A percentile compares a stretch with the other conserved stretches of the same genome.
These are phyloP conservation scores for Tilletiopsis washingtonensis DNA, from an alignment of 1,284 basidiomycete genomes.

Conservation along the genomic window DNA sequence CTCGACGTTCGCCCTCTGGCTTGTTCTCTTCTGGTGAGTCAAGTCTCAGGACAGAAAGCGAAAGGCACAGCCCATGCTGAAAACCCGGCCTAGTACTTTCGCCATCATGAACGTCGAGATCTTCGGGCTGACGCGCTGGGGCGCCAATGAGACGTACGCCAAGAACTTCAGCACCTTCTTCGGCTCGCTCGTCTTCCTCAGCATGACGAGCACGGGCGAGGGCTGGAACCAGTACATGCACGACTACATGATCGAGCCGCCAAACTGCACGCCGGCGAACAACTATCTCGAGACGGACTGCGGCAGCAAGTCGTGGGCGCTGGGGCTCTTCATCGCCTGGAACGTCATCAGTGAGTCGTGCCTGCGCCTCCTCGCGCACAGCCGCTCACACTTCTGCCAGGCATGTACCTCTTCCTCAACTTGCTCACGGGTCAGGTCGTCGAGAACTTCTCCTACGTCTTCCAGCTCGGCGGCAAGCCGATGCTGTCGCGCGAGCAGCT, in stretches of 20 bases:
- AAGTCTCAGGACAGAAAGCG: no score
- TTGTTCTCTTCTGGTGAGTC: conserved; percentile 84
- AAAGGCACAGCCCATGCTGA: no score
- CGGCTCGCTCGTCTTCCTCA: conserved; percentile 74
- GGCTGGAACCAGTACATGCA: conserved; percentile 47
- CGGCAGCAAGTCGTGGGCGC: conserved; percentile 77
- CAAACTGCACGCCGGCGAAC: conserved; percentile 64
- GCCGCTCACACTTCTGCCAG: background rate
- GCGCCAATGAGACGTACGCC: conserved; percentile 59
- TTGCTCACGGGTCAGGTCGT: conserved; percentile 69
- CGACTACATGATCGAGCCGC: conserved; percentile 57
- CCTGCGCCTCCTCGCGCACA: background rate
- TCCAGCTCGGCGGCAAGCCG: conserved; percentile 76
- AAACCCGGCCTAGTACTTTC: no score
- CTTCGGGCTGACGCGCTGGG: conserved; percentile 86
- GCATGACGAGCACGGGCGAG: conserved; percentile 54
- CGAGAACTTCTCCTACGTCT: conserved; percentile 93
- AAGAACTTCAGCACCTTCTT: conserved; percentile 78
- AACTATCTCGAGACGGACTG: conserved; percentile 74
- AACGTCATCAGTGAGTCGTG: conserved; percentile 79
- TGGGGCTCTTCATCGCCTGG: conserved; percentile 86
- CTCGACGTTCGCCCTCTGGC: conserved; percentile 79
- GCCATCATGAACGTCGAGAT: conserved; percentile 84
- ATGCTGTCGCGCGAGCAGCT: conserved; percentile 67
- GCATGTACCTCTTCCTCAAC: background rate